phyloP scores from a whole-genome alignment of 495 filamentous ascomycete species.

The Apiosordaria backusii region DNA sequence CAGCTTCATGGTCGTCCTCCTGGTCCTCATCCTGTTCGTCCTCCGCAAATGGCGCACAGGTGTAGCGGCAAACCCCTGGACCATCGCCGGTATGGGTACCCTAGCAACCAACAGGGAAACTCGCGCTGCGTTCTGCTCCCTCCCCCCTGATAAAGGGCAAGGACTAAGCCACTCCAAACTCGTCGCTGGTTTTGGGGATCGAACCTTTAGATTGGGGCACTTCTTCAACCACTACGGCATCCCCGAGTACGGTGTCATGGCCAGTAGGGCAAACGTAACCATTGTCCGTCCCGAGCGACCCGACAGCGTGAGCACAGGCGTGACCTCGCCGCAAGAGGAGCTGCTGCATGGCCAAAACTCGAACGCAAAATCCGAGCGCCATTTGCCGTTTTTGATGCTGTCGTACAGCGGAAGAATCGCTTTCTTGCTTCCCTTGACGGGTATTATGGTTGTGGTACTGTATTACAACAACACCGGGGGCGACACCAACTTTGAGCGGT shows the following conservation, averaged over 20 bases:
- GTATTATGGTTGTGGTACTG: slow-evolving; percentile 37
- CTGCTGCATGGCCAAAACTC: not conserved
- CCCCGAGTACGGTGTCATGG: slow-evolving; percentile 35
- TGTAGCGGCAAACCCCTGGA: slow-evolving; percentile 40
- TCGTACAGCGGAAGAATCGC: slow-evolving; percentile 25
- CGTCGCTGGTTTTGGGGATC: slow-evolving; percentile 23
- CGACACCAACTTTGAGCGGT: slow-evolving; percentile 42
- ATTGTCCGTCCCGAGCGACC: not conserved
- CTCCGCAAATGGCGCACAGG: slow-evolving; percentile 34
- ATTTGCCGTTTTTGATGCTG: slow-evolving; percentile 36
- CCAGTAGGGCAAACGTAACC: slow-evolving; percentile 10
- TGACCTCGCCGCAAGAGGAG: not conserved
- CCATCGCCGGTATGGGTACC: slow-evolving; percentile 37
- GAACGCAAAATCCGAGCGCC: slow-evolving; percentile 13
- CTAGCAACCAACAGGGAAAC: slow-evolving; percentile 34
- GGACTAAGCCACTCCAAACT: slow-evolving; percentile 25
- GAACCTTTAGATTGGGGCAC: slow-evolving; percentile 36
- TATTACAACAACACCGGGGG: slow-evolving; percentile 41
- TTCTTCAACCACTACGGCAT: slow-evolving; percentile 30
- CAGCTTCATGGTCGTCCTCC: slow-evolving; percentile 27
- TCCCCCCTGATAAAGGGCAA: slow-evolving; percentile 24
- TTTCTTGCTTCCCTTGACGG: slow-evolving; percentile 35
- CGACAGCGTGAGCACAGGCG: not conserved
- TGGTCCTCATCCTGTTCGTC: slow-evolving; percentile 24
- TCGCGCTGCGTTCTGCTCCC: slow-evolving; percentile 23